Evolutionary conservation across 1,139 yeast genomes (phyloP), one percentile per base, ranked within the genome.

Genomic region (Scheffersomyces segobiensis): DNA sequence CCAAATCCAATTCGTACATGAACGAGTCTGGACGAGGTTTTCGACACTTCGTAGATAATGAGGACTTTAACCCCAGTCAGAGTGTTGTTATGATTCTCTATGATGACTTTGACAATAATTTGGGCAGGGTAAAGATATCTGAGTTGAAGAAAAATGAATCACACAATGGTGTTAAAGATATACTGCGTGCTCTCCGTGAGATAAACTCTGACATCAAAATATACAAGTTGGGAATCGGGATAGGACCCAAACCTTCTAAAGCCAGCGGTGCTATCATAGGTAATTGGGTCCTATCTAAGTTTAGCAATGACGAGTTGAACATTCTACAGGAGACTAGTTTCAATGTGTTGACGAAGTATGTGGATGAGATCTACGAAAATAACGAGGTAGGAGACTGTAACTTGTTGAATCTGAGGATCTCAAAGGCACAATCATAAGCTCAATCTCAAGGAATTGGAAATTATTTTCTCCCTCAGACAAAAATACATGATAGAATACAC

Each of bases 161-260:
- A 1, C 84, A 80, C 63, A 79, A 79, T 59, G 84, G 84, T 0
- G 60, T 80, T 53, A 72, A 71, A 55, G 66, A 72, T n/a, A 59
- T 78, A 14, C 67, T 65, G 52, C 60, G 58, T 3, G 26, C 21
- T 17, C n/a, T 24, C 12, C 12, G n/a, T 39, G 18, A 6, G 21
- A 26, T 56, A 7, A 52, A 56, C 46, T 47, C 52, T 3, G 52
- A 53, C 51, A 58, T 55, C 10, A 59, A 59, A 22, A 67, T 71
- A 3, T 72, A 61, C 57, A 78, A 78, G 61, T 64, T 80, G 39
- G 82, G 81, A 0, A 64, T 80, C 6, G 83, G 83, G 0, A 77
- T 80, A 39, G 84, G 84, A 0, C 84, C 84, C 3, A 80, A 80
- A 61, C 84, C 83, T 0, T 57, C 60, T 6, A 71, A 65, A 59